Evolutionary conservation across 192 early-diverging fungal genomes (phyloP), one percentile per base, ranked within the genome.

Genomic region (Dissophora globulifera): DNA sequence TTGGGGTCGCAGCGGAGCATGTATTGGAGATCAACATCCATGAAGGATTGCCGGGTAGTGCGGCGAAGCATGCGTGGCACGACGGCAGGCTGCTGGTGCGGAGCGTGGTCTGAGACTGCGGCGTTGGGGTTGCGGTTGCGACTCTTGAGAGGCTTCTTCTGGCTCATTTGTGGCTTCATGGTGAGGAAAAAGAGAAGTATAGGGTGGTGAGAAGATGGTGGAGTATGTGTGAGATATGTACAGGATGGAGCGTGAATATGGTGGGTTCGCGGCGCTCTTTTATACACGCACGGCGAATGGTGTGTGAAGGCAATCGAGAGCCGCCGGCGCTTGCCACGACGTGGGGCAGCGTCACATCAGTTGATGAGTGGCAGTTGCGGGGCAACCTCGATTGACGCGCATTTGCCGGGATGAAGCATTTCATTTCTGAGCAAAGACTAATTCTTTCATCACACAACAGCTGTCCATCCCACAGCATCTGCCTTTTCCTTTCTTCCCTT

Each of bases 1-100:
- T 63, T 58, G 20, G 71, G 71, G 23, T 75, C 71, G 16, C 35
- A 45, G 8, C 50, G 41, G 26, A 75, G 55, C n/a, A 75, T 63
- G 29, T 75, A 75, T 30, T 75, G 54, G 32, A 75, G 71, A 16
- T 75, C 71, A 6, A 75, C 71, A 20, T 75, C 71, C 71, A 75
- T 75, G 22, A 75, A 75, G n/a, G 71, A 75, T 20, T 66, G 71
- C 11, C 55, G 63, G 0, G 71, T 75, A 15, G 50, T 59, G 10
- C 71, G 54, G 15, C 71, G 62, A 30, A 75, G 62, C 62, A 75
- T 65, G 15, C 71, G 47, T 33, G 71, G 71, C 4, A 60, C 57
- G 3, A 31, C 35, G 11, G 69, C 26, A 12, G 42, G 40, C n/a
- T 48, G 30, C 40, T 48, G 9, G n/a, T n/a, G n/a, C n/a, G n/a